Conservation (phyloP, 768 basidiomycete species). For the Psilocybe azurescens region DNA sequence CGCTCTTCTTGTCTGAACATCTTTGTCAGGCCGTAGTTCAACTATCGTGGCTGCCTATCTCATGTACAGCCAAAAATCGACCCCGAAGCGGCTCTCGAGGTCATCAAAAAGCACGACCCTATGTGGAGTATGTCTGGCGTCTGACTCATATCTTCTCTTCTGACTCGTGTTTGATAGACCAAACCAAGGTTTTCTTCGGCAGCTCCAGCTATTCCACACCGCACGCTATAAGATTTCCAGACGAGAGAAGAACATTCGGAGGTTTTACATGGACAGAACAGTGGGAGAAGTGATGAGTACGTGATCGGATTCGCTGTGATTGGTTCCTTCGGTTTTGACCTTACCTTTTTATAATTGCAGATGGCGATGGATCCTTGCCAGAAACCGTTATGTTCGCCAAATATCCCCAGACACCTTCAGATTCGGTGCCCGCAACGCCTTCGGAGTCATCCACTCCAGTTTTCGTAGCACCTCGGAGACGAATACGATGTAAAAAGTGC, state of each 20-base stretch:
- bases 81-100: slow-evolving; percentile 64
- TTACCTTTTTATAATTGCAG: slow-evolving; percentile 41
- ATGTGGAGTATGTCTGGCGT: slow-evolving; percentile 61
- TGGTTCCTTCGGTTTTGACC: slow-evolving; percentile 22
- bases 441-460: slow-evolving; percentile 65
- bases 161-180: slow-evolving; percentile 54
- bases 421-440: slow-evolving; percentile 44
- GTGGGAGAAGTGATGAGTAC: slow-evolving; percentile 80
- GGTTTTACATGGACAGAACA: slow-evolving; percentile 84
- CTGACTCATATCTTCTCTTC: background rate
- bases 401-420: slow-evolving; percentile 45
- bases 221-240: slow-evolving; percentile 72
- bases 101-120: slow-evolving; percentile 71
- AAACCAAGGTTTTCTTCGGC: slow-evolving; percentile 82
- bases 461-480: slow-evolving; percentile 53
- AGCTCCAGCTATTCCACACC: slow-evolving; percentile 80
- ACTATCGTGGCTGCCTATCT: slow-evolving; percentile 89
- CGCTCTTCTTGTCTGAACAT: background rate
- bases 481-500: slow-evolving; percentile 94
- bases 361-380: slow-evolving; percentile 73
- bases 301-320: slow-evolving; percentile 30
- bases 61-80: slow-evolving; percentile 73
- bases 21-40: slow-evolving; percentile 72
- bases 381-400: slow-evolving; percentile 79
- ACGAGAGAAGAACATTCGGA: slow-evolving; percentile 71